These are phyloP conservation scores for Dothiorella sarmentorum DNA, from an alignment of 2,329 filamentous ascomycete species.

Conservation along the genomic window DNA sequence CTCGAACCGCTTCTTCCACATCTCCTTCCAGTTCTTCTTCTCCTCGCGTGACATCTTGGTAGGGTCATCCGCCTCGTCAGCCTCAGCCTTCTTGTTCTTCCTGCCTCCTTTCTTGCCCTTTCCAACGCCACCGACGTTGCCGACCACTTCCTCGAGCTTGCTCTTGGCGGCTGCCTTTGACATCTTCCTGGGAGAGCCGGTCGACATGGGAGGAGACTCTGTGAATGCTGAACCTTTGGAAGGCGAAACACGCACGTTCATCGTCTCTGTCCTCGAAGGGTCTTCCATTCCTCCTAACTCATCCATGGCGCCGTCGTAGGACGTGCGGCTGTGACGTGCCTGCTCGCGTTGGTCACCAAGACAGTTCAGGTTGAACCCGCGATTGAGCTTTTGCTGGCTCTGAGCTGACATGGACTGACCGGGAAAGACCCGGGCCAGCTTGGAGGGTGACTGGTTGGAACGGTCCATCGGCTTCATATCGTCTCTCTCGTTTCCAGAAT, in stretches of 20 bases:
- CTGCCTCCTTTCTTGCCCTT: neutral
- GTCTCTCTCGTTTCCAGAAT: slow-evolving; percentile 12
- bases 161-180: slow-evolving; percentile 45
- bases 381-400: slow-evolving; percentile 28
- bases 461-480: neutral
- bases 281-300: slow-evolving; percentile 32
- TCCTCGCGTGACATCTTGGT: slow-evolving; percentile 36
- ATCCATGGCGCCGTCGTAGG: slow-evolving; percentile 39
- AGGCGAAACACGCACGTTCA: slow-evolving; percentile 25
- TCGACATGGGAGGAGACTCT: slow-evolving; percentile 27
- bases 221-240: slow-evolving; percentile 16
- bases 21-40: slow-evolving; percentile 31
- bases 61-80: slow-evolving; percentile 23
- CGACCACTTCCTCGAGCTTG: slow-evolving; percentile 46
- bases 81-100: slow-evolving; percentile 37
- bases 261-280: slow-evolving; percentile 20
- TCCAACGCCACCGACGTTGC: slow-evolving; percentile 34
- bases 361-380: slow-evolving; percentile 25
- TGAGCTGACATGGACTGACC: slow-evolving; percentile 21
- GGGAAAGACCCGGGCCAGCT: slow-evolving; percentile 24
- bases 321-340: slow-evolving; percentile 27
- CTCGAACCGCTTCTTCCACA: slow-evolving; percentile 37
- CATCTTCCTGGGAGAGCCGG: slow-evolving; percentile 35
- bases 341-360: slow-evolving; percentile 24
- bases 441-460: slow-evolving; percentile 18